A percentile compares a stretch with the other conserved stretches of the same genome.
Evolutionary conservation across 768 basidiomycete genomes (phyloP).

Genomic region (Agaricus blazei): DNA sequence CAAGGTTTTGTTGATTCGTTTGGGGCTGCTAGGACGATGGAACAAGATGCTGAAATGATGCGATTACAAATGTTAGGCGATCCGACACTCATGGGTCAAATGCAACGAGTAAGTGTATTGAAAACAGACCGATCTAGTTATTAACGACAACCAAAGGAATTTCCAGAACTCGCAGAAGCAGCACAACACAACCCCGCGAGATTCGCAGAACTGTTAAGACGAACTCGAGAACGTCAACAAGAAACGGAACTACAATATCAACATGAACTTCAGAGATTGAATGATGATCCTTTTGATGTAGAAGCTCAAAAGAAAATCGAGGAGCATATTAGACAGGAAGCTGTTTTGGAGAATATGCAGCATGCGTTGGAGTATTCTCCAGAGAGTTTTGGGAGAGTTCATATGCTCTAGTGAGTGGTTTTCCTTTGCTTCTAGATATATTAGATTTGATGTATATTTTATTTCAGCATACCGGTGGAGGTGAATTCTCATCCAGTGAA

Average conservation of each 20-base stretch:
- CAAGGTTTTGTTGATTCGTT: neutral
- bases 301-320: slow-evolving; percentile 93
- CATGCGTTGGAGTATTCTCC: slow-evolving; percentile 94
- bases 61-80: slow-evolving; percentile 83
- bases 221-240: slow-evolving; percentile 50
- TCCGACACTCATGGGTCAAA: slow-evolving; percentile 69
- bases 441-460: neutral
- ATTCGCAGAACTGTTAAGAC: slow-evolving; percentile 70
- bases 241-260: slow-evolving; percentile 51
- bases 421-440: neutral
- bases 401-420: slow-evolving; percentile 87
- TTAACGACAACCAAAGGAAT: slow-evolving; percentile 37
- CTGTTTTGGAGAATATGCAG: slow-evolving; percentile 86
- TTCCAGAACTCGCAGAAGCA: slow-evolving; percentile 80
- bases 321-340: slow-evolving; percentile 86
- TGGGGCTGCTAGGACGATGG: slow-evolving; percentile 44
- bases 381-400: slow-evolving; percentile 89
- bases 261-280: slow-evolving; percentile 61
- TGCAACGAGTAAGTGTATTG: slow-evolving; percentile 52
- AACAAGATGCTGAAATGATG: slow-evolving; percentile 88
- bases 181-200: slow-evolving; percentile 61
- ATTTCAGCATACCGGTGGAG: slow-evolving; percentile 77
- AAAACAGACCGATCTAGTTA: neutral
- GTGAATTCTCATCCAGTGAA: slow-evolving; percentile 89
- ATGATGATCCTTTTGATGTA: slow-evolving; percentile 86